Evolutionary conservation across 306 rosid species (phyloP), one percentile per base, ranked within the genome.

Genomic region (Pyrus betulifolia): DNA sequence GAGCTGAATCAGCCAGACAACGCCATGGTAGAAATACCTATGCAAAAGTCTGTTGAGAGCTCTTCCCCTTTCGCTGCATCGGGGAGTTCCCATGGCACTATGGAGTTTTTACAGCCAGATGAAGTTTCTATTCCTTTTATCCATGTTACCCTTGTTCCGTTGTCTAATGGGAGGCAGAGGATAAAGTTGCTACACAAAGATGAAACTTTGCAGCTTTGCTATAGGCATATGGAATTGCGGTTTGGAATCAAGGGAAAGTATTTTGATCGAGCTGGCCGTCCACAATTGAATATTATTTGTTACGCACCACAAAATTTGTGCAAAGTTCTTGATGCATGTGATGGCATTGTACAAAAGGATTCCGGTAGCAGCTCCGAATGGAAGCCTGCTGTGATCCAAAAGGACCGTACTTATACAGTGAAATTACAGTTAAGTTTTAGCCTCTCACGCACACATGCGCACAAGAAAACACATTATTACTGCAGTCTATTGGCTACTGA

Each of bases 381-480:
- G 98, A 82, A 89, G 80, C 89, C 91, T 8, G 85, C 84, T 80
- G 98, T 96, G 81, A 33, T 77, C 38, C 89, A 93, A 74, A 96
- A 88, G 80, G 70, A 76, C 3, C 96, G 96, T 69, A 89, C 76
- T 80, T 28, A 68, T 89, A 92, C 93, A 23, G 78, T 84, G 79
- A 91, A 98, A 89, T 70, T 96, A 83, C 90, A 96, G 99, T 96
- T 96, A 88, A 92, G 99, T 96, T 80, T 10, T 73, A 52, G 13
- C 31, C 75, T 67, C 69, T 57, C 23, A 1, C 54, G 0, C 54
- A 13, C 54, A 13, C 7, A 62, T 5, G 40, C 40, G 0, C 17
- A 1, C 17, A 61, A 8, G 69, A 70, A 60, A 38, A 38, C 10
- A 38, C 42, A 7, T 38, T 38, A 38, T 38, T 38, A 38, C 42